Conservation (phyloP, 169 alveolate genomes). For the Eimeria brunetti region DNA sequence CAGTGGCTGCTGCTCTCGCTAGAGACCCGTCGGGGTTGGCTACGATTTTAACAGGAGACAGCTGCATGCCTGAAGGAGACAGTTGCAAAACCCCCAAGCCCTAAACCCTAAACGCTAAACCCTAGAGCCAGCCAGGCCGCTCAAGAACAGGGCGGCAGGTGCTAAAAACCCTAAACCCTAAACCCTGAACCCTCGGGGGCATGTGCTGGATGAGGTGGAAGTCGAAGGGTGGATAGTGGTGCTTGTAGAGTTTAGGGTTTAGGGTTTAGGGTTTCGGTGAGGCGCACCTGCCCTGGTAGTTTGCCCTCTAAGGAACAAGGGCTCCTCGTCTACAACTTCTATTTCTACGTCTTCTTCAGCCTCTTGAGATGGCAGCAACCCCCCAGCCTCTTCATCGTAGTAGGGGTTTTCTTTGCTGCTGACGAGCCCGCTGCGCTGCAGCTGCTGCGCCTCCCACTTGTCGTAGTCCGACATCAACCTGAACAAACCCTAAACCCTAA, state of each 20-base stretch:
- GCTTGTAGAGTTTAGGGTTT: no score
- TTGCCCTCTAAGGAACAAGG: constrained; percentile 97
- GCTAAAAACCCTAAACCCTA: neutral
- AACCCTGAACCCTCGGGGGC: no score
- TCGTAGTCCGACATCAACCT: constrained; percentile 82
- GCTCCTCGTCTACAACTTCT: constrained; percentile 88
- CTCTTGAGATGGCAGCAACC: constrained; percentile 61
- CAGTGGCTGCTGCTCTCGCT: constrained; percentile 94
- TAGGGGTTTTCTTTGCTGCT: constrained; percentile 53
- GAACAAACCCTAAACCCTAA: neutral
- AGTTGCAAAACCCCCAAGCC: neutral
- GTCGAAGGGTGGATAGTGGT: no score
- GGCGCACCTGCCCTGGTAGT: constrained; percentile 89
- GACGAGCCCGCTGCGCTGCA: constrained; percentile 78
- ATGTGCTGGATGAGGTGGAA: no score
- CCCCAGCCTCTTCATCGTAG: constrained; percentile 66
- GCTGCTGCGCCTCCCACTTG: constrained; percentile 83
- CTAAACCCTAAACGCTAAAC: neutral
- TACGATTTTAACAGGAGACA: constrained; percentile 90
- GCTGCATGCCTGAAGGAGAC: constrained; percentile 70
- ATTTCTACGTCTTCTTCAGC: constrained; percentile 80
- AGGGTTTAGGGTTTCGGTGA: constrained; percentile 12
- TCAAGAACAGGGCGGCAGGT: no score
- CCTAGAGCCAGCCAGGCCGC: no score
- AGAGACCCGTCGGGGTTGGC: constrained; percentile 96